These are phyloP conservation scores for Neonectria punicea DNA, from an alignment of 2,329 filamentous ascomycete genomes.

Conservation along the genomic window DNA sequence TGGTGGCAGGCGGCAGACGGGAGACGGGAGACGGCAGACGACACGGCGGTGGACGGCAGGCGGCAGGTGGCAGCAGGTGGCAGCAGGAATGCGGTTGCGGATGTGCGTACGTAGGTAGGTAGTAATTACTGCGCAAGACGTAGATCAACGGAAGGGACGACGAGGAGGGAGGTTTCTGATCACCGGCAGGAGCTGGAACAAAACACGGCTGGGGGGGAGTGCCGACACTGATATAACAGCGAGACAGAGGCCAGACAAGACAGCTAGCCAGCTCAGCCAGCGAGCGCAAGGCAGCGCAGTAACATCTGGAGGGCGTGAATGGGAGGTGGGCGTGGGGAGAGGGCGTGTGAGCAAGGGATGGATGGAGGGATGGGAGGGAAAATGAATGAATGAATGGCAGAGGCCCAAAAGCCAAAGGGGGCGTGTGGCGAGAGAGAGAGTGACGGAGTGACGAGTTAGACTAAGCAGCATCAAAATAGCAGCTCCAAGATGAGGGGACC, in stretches of 20 bases:
- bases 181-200: constrained; percentile 44
- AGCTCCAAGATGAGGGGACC: constrained; percentile 20
- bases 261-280: constrained; percentile 38
- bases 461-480: constrained; percentile 29
- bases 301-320: constrained; percentile 20
- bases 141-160: constrained; percentile 23
- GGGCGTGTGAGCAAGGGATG: neutral
- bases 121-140: neutral
- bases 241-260: constrained; percentile 29
- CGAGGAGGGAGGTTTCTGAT: constrained; percentile 35
- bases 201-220: constrained; percentile 28
- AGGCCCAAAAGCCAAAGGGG: constrained; percentile 7
- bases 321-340: constrained; percentile 16
- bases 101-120: too few relatives aligned
- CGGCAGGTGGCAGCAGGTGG: constrained; percentile 1
- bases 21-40: neutral
- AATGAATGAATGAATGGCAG: neutral
- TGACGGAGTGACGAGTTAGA: constrained; percentile 13
- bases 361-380: neutral
- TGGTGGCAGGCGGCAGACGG: constrained; percentile 30
- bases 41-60: constrained; percentile 21
- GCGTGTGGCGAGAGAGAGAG: constrained; percentile 7
- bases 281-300: constrained; percentile 24
- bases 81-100: neutral
- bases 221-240: constrained; percentile 30